Conservation (phyloP, 768 basidiomycete species). For the Sarcomyxa edulis region DNA sequence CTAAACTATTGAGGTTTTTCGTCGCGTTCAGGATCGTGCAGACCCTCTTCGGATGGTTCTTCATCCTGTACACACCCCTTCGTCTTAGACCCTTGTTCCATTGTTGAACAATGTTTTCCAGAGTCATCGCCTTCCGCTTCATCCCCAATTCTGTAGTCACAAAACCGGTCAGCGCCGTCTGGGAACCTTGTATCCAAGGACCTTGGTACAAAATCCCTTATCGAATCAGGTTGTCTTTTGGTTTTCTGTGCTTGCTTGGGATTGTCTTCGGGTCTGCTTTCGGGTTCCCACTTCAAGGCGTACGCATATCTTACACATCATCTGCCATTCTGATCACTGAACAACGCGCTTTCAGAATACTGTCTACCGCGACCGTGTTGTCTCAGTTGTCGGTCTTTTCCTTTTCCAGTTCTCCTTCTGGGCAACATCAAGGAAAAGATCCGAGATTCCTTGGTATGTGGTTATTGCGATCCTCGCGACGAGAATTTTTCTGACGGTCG, state of each 20-base stretch:
- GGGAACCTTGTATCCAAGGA: constrained; percentile 56
- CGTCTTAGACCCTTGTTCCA: neutral
- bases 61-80: constrained; percentile 50
- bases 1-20: no score
- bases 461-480: constrained; percentile 6
- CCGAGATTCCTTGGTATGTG: constrained; percentile 65
- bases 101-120: constrained; percentile 16
- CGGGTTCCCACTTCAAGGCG: constrained; percentile 61
- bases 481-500: neutral
- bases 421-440: constrained; percentile 56
- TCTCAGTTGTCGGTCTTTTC: constrained; percentile 75
- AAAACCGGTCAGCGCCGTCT: constrained; percentile 65
- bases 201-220: constrained; percentile 63
- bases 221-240: constrained; percentile 49
- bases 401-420: constrained; percentile 79
- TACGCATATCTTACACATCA: constrained; percentile 32
- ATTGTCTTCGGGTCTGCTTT: constrained; percentile 86
- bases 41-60: constrained; percentile 79
- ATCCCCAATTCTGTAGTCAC: constrained; percentile 69
- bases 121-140: constrained; percentile 81
- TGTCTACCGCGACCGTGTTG: constrained; percentile 73
- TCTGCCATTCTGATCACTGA: no score
- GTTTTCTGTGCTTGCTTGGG: constrained; percentile 72
- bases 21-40: constrained; percentile 62
- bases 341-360: no score